Evolutionary conservation across 2,329 filamentous ascomycete species (phyloP), one percentile per base, ranked within the genome.

Genomic region (Paecilomyces fulvus): DNA sequence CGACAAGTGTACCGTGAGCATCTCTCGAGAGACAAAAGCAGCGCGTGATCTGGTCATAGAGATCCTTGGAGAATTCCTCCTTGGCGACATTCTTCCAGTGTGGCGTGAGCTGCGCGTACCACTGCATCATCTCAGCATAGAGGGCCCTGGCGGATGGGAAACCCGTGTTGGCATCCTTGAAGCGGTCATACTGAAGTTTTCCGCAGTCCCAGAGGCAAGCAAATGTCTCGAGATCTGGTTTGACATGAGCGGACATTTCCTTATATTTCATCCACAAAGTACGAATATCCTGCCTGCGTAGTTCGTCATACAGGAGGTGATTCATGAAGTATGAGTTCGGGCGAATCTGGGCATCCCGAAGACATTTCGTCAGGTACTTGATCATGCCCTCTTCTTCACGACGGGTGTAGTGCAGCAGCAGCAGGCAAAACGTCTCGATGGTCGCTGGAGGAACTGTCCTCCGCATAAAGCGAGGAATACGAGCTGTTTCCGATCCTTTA

Each of bases 291-390:
- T 82, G 81, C 57, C 81, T 80, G 58, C 84, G 81, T 51, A 87
- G 78, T 59, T 86, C 81, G 6, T 84, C 83, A 58, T 84, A 83
- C 25, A 94, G 80, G 21, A 92, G 75, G 66, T 91, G 87, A 70
- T 92, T 94, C 79, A 92, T 83, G 73, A 92, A 87, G 69, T 86
- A 88, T 8, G 84, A 83, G 65, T 89, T 86, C 1, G 86, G 82
- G 55, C 76, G 78, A 59, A 92, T 84, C 60, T 86, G 80, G 12
- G 86, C 82, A 49, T 81, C 75, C 12, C 77, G 74, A 60, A 90
- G 84, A 1, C 83, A 82, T 30, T 81, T 76, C 71, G 84, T 85
- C 3, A 92, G 75, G 53, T 80, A 75, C 51, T 81, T 74, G 53
- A 90, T 78, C 56, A 80, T 79, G 12, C 74, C 68, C 37, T 84